Conservation (phyloP, 2,329 filamentous ascomycete species). For the Malbranchea zuffiana region DNA sequence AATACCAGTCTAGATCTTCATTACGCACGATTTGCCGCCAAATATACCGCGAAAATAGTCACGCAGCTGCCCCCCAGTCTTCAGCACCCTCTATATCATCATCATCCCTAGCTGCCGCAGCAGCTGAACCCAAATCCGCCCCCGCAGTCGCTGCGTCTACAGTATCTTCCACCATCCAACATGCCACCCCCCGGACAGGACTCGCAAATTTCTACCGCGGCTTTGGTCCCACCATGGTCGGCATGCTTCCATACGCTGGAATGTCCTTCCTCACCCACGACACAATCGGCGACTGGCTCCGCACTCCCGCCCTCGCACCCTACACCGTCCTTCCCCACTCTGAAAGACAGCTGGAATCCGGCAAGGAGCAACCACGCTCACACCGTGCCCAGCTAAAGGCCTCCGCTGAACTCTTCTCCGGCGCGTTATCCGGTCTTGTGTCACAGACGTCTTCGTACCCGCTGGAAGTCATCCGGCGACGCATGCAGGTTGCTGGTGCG, state of each 20-base stretch:
- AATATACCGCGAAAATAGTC: conserved; percentile 69
- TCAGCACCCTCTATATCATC: conserved; percentile 26
- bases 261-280: conserved; percentile 95
- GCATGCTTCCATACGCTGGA: conserved; percentile 95
- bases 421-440: conserved; percentile 75
- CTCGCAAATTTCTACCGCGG: conserved; percentile 89
- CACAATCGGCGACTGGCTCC: conserved; percentile 72
- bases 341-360: conserved; percentile 27
- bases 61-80: conserved; percentile 21
- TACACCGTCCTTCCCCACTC: conserved; percentile 64
- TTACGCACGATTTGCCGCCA: conserved; percentile 66
- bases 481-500: conserved; percentile 94
- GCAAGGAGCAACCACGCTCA: conserved; percentile 35
- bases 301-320: conserved; percentile 52
- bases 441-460: conserved; percentile 91
- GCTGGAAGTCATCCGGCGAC: conserved; percentile 76
- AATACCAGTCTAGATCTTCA: conserved; percentile 56
- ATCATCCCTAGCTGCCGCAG: conserved; percentile 21
- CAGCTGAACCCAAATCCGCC: conserved; percentile 30
- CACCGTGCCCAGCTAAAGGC: conserved; percentile 62
- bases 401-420: conserved; percentile 76
- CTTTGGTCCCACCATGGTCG: conserved; percentile 77
- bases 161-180: conserved; percentile 34
- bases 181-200: conserved; percentile 53
- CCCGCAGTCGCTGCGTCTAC: conserved; percentile 26